phyloP scores from a whole-genome alignment of 768 basidiomycete species.

The Leccinum truebloodii region DNA sequence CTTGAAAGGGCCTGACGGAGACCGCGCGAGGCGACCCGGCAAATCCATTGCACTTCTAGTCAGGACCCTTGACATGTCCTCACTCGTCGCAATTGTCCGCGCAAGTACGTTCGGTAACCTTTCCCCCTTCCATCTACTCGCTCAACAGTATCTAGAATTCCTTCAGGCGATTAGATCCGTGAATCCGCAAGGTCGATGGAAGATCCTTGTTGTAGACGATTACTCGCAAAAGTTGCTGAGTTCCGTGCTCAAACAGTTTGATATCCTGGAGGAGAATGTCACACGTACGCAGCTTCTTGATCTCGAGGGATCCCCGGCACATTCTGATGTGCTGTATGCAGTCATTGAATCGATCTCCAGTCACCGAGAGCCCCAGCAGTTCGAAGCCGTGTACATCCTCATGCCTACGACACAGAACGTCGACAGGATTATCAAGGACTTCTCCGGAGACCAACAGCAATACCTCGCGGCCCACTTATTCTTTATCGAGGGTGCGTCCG shows the following conservation, averaged over 20 bases:
- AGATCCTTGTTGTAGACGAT: constrained; percentile 96
- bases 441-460: constrained; percentile 57
- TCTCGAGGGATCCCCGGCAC: neutral
- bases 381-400: constrained; percentile 92
- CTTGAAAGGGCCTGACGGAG: neutral
- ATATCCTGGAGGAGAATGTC: constrained; percentile 94
- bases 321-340: constrained; percentile 35
- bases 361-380: constrained; percentile 78
- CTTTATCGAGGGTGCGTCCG: constrained; percentile 81
- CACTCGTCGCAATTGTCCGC: constrained; percentile 48
- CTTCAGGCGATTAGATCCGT: constrained; percentile 86
- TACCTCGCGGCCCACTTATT: constrained; percentile 89
- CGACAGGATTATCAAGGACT: constrained; percentile 87
- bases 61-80: constrained; percentile 35
- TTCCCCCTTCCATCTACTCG: constrained; percentile 1
- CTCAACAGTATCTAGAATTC: constrained; percentile 56
- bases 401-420: constrained; percentile 96
- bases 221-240: constrained; percentile 82
- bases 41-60: neutral
- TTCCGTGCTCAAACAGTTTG: constrained; percentile 88
- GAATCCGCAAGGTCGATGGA: constrained; percentile 88
- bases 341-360: constrained; percentile 91
- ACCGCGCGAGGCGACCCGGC: neutral
- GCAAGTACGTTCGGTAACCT: constrained; percentile 38
- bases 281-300: constrained; percentile 63